Evolutionary conservation across 2,329 filamentous ascomycete genomes (phyloP), one percentile per base, ranked within the genome.

Genomic region (Pyrenophora seminiperda): DNA sequence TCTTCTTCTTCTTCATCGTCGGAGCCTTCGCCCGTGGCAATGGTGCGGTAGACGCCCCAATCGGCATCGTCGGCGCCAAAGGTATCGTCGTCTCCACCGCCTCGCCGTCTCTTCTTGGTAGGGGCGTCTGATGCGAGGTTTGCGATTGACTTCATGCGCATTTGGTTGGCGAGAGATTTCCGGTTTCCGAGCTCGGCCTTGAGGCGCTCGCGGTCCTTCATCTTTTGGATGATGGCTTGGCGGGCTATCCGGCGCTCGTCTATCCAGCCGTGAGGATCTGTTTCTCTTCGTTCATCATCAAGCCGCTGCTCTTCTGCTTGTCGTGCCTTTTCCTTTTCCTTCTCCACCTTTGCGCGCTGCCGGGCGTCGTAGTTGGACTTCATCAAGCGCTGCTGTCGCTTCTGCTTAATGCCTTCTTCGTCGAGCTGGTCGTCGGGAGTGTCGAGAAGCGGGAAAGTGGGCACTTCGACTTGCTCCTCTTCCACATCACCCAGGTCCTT

Each of bases 21-120:
- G 67, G 88, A 90, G 61, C 81, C 62, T 43, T 89, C 88, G 41
- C 91, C 91, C 1, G 89, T 91, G 2, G 91, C 90, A 49, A 97
- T 95, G 32, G 90, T 90, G 44, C 94, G 87, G 74, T 99, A 99
- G 11, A 99, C 91, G 50, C 91, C 91, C 94, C 94, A 99, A 73
- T 99, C 94, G 49, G 95, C 92, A 67, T 99, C 94, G 72, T 99
- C 93, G 41, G 92, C 92, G 48, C 94, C 94, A 68, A 99, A 99
- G 53, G 90, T 91, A 70, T 99, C 94, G 65, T 99, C 94, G 68
- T 97, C 93, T 3, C 88, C 90, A 6, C 89, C 90, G 5, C 91
- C 91, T 14, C 92, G 86, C 11, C 91, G 81, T 48, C 93, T 84
- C 74, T 96, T 95, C 72, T 92, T 91, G 5, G 75, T 76, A 0